Conservation (phyloP, 805 yeast genomes). For the Scheffersomyces ergatensis region DNA sequence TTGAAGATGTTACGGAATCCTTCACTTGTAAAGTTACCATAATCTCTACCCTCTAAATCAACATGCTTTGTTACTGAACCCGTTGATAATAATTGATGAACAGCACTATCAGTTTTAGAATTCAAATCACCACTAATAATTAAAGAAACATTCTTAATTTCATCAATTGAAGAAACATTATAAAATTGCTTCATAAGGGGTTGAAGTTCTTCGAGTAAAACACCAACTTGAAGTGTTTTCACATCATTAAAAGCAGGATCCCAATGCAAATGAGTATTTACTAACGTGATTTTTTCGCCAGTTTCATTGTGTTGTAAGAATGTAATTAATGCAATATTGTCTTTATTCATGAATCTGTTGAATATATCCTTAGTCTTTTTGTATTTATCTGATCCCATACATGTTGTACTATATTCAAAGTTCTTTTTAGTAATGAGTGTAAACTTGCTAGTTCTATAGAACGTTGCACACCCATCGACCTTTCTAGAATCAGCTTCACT, state of each 20-base stretch:
- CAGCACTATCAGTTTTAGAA: slow-evolving; percentile 84
- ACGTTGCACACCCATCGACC: slow-evolving; percentile 98
- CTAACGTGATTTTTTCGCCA: slow-evolving; percentile 70
- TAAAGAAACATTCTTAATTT: slow-evolving; percentile 64
- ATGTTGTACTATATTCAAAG: slow-evolving; percentile 79
- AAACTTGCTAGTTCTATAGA: slow-evolving; percentile 70
- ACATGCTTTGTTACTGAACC: slow-evolving; percentile 77
- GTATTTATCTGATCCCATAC: slow-evolving; percentile 79
- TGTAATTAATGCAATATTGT: slow-evolving; percentile 80
- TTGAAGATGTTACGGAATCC: slow-evolving; percentile 83
- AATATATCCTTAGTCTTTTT: slow-evolving; percentile 92
- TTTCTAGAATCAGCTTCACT: slow-evolving; percentile 72
- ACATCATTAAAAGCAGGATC: slow-evolving; percentile 96
- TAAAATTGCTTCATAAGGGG: slow-evolving; percentile 50
- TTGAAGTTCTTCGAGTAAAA: slow-evolving; percentile 84
- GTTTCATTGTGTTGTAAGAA: slow-evolving; percentile 71
- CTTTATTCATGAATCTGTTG: slow-evolving; percentile 94
- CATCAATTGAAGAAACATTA: slow-evolving; percentile 46
- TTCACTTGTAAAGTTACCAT: slow-evolving; percentile 86
- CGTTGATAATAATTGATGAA: slow-evolving; percentile 80
- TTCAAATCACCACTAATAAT: slow-evolving; percentile 95
- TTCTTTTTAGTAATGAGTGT: slow-evolving; percentile 66
- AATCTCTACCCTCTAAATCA: slow-evolving; percentile 83
- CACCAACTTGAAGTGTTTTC: slow-evolving; percentile 92
- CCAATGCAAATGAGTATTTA: slow-evolving; percentile 97